Percentiles rank a stretch among this genome's conserved stretches.
Evolutionary conservation across 139 green algal species (phyloP).

Genomic region (Auxenochlorella pyrenoidosa): DNA sequence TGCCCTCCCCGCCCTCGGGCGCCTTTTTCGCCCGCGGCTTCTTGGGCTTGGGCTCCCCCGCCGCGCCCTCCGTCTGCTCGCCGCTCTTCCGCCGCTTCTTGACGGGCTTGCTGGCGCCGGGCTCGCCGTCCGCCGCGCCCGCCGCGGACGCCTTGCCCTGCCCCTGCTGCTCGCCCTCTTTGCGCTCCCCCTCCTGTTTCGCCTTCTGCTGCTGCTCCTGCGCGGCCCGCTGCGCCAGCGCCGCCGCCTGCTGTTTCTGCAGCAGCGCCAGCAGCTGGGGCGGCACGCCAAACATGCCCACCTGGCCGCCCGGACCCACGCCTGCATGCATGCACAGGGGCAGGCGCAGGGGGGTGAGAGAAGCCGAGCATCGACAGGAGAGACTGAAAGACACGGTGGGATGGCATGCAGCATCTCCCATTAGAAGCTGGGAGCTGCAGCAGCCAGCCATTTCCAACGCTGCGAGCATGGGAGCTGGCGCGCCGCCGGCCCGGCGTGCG

Average conservation of each 20-base stretch:
- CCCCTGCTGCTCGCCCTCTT: background rate
- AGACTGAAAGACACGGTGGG: no score
- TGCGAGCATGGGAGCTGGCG: no score
- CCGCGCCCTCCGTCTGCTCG: background rate
- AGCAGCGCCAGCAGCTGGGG: constrained; percentile 6
- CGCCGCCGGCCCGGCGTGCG: no score
- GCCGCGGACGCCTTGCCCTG: background rate
- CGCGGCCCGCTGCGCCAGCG: background rate
- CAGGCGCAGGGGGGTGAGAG: no score
- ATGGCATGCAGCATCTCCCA: no score
- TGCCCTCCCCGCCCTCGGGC: background rate
- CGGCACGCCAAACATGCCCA: background rate
- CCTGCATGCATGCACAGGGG: no score
- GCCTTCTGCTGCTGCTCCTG: constrained; percentile 9
- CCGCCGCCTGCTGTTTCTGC: constrained; percentile 20
- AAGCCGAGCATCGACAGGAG: no score
- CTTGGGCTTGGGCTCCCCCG: background rate
- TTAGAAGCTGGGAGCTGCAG: no score
- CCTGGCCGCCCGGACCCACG: no score
- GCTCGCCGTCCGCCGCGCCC: background rate
- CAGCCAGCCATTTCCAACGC: no score
- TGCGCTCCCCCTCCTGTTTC: background rate
- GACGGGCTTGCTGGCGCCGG: background rate
- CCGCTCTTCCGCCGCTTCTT: constrained; percentile 1
- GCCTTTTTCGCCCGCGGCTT: background rate